Percentiles rank a stretch among this genome's conserved stretches.
phyloP scores from a whole-genome alignment of 257 asterid species.

The Ophiorrhiza pumila region DNA sequence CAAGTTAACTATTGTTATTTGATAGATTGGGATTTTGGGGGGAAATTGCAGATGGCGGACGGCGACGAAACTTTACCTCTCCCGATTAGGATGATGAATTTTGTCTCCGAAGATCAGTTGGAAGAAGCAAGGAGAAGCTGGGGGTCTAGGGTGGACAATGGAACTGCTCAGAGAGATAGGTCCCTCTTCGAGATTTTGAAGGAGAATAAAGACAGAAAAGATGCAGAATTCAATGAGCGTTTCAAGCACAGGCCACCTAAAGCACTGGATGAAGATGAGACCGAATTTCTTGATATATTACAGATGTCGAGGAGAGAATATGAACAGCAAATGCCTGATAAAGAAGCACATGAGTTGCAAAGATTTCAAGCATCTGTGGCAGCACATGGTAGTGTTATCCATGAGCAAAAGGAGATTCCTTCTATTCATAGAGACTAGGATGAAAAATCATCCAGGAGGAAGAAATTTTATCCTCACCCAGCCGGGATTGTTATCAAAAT shows the following conservation, averaged over 20 bases:
- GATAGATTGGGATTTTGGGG: neutral
- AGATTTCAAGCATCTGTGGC: no score
- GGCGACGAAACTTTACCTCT: constrained; percentile 55
- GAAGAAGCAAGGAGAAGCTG: constrained; percentile 69
- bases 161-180: constrained; percentile 96
- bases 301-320: no score
- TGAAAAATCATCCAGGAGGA: constrained; percentile 40
- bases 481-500: constrained; percentile 60
- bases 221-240: constrained; percentile 92
- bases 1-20: no score
- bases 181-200: constrained; percentile 76
- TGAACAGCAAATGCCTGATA: no score
- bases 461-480: constrained; percentile 42
- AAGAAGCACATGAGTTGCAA: no score
- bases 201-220: constrained; percentile 93
- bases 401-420: constrained; percentile 64
- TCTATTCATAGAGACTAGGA: constrained; percentile 57
- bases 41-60: constrained; percentile 16
- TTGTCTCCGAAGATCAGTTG: constrained; percentile 93
- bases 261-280: constrained; percentile 63
- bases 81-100: constrained; percentile 69
- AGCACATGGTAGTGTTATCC: constrained; percentile 30
- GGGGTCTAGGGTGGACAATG: constrained; percentile 90
- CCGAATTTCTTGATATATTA: no score
- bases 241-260: constrained; percentile 96